Evolutionary conservation across 106 monocot genomes (phyloP).

Genomic region (Allium fistulosum): DNA sequence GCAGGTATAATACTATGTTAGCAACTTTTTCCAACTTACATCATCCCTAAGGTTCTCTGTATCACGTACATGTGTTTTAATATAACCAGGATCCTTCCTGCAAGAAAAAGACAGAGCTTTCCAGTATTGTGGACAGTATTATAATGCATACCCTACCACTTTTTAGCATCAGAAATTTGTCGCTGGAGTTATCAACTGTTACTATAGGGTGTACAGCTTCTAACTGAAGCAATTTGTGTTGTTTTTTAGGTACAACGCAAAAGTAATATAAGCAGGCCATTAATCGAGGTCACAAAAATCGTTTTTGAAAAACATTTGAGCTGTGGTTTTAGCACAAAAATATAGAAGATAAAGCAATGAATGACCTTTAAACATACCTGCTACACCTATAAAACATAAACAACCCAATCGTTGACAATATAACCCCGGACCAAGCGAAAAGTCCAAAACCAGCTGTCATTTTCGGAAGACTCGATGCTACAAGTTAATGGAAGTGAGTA

Average conservation of each 20-base stretch:
- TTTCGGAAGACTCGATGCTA: constrained; percentile 49
- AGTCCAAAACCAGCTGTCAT: constrained; percentile 57
- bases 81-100: constrained; percentile 97
- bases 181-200: too few relatives aligned
- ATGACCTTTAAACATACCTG: constrained; percentile 38
- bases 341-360: not conserved
- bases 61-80: constrained; percentile 52
- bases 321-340: too few relatives aligned
- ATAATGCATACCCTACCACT: too few relatives aligned
- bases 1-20: not conserved
- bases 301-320: too few relatives aligned
- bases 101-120: constrained; percentile 1
- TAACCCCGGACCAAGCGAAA: constrained; percentile 77
- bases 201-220: too few relatives aligned
- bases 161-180: too few relatives aligned
- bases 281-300: too few relatives aligned
- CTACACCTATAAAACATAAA: constrained; percentile 94
- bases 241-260: too few relatives aligned
- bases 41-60: constrained; percentile 75
- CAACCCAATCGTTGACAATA: constrained; percentile 69
- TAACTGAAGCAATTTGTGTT: too few relatives aligned
- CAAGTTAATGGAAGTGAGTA: constrained; percentile 9
- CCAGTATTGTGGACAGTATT: too few relatives aligned
- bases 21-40: constrained; percentile 42
- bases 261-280: too few relatives aligned